Percentiles rank a stretch among this genome's conserved stretches.
phyloP scores from a whole-genome alignment of 2,329 filamentous ascomycete species.

The Venturia nashicola region DNA sequence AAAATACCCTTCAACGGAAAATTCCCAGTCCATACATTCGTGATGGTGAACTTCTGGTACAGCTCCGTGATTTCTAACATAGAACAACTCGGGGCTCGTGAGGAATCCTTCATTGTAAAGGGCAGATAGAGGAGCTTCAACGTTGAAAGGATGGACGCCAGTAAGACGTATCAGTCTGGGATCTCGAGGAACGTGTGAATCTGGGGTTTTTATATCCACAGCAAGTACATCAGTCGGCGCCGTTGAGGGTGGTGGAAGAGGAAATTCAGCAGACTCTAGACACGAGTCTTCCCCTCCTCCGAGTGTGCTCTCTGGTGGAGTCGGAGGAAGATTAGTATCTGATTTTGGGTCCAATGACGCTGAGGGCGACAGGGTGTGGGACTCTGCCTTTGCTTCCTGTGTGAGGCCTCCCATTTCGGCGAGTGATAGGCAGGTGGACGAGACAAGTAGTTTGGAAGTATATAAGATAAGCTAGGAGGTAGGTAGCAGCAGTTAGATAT shows the following conservation, averaged over 20 bases:
- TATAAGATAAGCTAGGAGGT: not conserved
- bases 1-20: slow-evolving; percentile 57
- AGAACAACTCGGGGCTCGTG: slow-evolving; percentile 78
- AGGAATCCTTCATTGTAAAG: slow-evolving; percentile 75
- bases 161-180: slow-evolving; percentile 73
- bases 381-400: not conserved
- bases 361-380: not conserved
- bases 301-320: slow-evolving; percentile 8
- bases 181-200: slow-evolving; percentile 69
- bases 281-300: not conserved
- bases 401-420: not conserved
- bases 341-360: not conserved
- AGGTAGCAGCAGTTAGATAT: not conserved
- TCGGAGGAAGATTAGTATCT: slow-evolving; percentile 1
- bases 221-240: slow-evolving; percentile 50
- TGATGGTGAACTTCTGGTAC: slow-evolving; percentile 65
- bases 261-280: slow-evolving; percentile 28
- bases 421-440: not conserved
- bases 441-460: not conserved
- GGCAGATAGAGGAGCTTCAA: slow-evolving; percentile 68
- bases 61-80: slow-evolving; percentile 79
- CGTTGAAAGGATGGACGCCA: slow-evolving; percentile 83
- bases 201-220: slow-evolving; percentile 74
- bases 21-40: slow-evolving; percentile 66
- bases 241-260: slow-evolving; percentile 55